These are phyloP conservation scores for Alternaria arborescens DNA, from an alignment of 2,329 filamentous ascomycete genomes.

Conservation along the genomic window DNA sequence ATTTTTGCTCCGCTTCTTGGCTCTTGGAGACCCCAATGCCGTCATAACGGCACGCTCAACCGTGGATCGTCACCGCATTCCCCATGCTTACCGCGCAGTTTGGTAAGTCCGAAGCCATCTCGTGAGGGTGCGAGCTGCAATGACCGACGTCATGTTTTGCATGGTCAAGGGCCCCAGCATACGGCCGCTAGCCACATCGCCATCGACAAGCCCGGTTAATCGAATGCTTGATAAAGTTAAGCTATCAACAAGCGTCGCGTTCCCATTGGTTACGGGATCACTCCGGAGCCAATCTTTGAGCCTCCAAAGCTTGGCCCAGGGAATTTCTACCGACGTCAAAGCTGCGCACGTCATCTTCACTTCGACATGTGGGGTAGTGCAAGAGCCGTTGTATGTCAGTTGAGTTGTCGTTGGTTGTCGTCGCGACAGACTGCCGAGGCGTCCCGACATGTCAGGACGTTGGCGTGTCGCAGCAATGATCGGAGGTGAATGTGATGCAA, in stretches of 20 bases:
- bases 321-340: constrained; percentile 10
- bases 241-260: constrained; percentile 1
- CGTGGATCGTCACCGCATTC: background rate
- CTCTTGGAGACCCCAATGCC: constrained; percentile 6
- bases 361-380: constrained; percentile 7
- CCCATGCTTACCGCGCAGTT: background rate
- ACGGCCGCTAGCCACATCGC: constrained; percentile 5
- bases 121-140: background rate
- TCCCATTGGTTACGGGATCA: constrained; percentile 13
- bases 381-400: background rate
- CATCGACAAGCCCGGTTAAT: constrained; percentile 1
- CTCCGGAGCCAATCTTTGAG: constrained; percentile 10
- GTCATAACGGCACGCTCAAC: constrained; percentile 11
- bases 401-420: background rate
- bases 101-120: background rate
- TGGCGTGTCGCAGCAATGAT: background rate
- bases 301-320: constrained; percentile 10
- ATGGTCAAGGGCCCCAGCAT: background rate
- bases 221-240: constrained; percentile 16
- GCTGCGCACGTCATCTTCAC: constrained; percentile 12
- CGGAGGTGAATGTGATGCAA: constrained; percentile 10
- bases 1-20: constrained; percentile 9
- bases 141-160: constrained; percentile 14
- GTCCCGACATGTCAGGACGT: background rate
- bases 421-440: background rate